Base-by-base conservation (phyloP, 352 stramenopile genomes). In the Pythium apleroticum region DNA sequence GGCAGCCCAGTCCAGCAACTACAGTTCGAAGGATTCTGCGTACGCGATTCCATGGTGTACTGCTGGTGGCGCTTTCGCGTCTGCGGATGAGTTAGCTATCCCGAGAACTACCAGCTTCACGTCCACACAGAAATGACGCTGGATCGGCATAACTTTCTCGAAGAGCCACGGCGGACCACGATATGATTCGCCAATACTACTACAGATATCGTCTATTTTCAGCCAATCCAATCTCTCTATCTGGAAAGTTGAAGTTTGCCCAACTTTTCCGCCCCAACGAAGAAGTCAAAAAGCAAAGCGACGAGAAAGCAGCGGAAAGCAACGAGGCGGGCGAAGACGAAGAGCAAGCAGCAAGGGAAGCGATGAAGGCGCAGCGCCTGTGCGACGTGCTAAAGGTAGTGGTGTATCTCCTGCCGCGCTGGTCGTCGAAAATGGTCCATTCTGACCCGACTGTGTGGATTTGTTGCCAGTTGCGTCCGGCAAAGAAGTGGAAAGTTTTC, bases 191-290 rank as follows among this genome's bases (percentile, higher is more conserved):
- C 10, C 27, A 55, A 54, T 65, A 62, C 28, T 3, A 35, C 9
- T 15, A 3, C 2, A 24, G 8, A 52, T 62, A 25, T 54, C 22
- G 7, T 53, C 14, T 24, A 52, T 52, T 53, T 53, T 11, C 20
- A 49, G 5, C 54, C 53, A 68, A 68, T 68, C 3, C 22, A 31
- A 31, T 53, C 12, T 39, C 5, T n/a, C n/a, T n/a, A n/a, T n/a
- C n/a, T n/a, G 25, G 35, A 43, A 52, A 66, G 64, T 71, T 71
- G 64, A 71, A 71, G 64, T 71, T 55, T 31, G 22, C 10, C 2
- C 25, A 17, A 59, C 14, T 60, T 60, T 39, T 30, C 30, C 60
- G 39, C 46, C 35, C 25, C 31, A 27, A 59, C n/a, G 30, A 8
- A 20, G 20, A 7, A 31, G n/a, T 4, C 22, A 53, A 53, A n/a